phyloP scores from a whole-genome alignment of 352 stramenopile genomes.

The Plasmopara muralis region DNA sequence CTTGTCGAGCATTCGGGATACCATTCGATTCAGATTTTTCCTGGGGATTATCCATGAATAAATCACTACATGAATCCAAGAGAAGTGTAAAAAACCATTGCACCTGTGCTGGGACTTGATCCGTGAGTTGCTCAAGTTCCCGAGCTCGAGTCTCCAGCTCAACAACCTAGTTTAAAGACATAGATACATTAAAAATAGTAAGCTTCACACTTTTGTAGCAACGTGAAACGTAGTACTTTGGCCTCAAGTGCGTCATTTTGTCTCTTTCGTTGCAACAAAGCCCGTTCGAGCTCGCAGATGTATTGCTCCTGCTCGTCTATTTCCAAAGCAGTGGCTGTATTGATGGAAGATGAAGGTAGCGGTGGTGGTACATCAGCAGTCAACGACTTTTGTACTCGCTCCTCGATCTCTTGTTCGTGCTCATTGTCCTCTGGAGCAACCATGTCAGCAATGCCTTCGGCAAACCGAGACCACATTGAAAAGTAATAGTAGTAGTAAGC shows the following conservation, averaged over 20 bases:
- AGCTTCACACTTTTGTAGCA: not conserved
- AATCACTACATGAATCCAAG: no score
- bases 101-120: slow-evolving; percentile 11
- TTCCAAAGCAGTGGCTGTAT: slow-evolving; percentile 13
- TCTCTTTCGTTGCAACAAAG: slow-evolving; percentile 69
- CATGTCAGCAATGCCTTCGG: slow-evolving; percentile 59
- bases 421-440: slow-evolving; percentile 39
- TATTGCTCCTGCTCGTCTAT: slow-evolving; percentile 74
- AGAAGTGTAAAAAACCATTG: no score
- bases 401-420: slow-evolving; percentile 17
- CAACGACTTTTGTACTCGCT: slow-evolving; percentile 38
- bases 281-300: slow-evolving; percentile 68
- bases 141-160: slow-evolving; percentile 7
- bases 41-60: slow-evolving; percentile 11
- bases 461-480: slow-evolving; percentile 62
- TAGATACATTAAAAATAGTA: not conserved
- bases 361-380: slow-evolving; percentile 47
- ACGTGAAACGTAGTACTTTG: slow-evolving; percentile 17
- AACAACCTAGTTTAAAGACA: no score
- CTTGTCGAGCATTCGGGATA: slow-evolving; percentile 10
- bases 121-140: no score
- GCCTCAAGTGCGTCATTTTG: slow-evolving; percentile 54
- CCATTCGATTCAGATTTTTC: slow-evolving; percentile 19
- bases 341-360: slow-evolving; percentile 3
- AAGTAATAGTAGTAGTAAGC: not conserved